Evolutionary conservation across 1,284 basidiomycete genomes (phyloP), one percentile per base, ranked within the genome.

Genomic region (Bjerkandera adusta): DNA sequence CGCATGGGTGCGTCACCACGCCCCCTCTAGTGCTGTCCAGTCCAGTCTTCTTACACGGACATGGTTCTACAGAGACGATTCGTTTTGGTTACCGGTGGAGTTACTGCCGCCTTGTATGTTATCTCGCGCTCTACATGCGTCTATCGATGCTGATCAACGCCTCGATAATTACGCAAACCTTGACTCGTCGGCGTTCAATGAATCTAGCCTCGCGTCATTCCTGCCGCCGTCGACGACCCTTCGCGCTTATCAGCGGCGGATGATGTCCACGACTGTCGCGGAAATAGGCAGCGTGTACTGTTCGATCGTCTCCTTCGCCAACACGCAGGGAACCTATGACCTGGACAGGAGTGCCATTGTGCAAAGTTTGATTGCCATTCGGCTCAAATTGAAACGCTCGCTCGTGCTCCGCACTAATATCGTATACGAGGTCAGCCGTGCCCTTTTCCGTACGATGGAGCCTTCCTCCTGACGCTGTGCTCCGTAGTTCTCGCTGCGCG

Each of bases 151-250:
- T n/a, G 13, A 30, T 12, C 13, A 13, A 5, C 11, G 6, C 18
- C n/a, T 29, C 22, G 4, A 41, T 18, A 29, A 26, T 32, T 15
- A 11, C 24, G 20, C n/a, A n/a, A n/a, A 2, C 27, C 22, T 34
- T 34, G 25, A 18, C n/a, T 21, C 12, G 16, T 13, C 13, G 12
- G 25, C 3, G 25, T 12, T 27, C 39, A 16, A 29, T 29, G 22
- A 29, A 27, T 29, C 20, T 36, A 45, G 43, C 47, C 29, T 43
- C 4, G 18, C 39, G 21, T 52, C 42, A 10, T 43, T 22, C 63
- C 64, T 88, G 5, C 85, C 86, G 2, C 85, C 85, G 0, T 76
- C 81, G 0, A 85, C 78, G 1, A 86, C 86, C 0, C 76, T 89
- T 40, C 75, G 85, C 11, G 64, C 66, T n/a, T 88, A 87, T 57